Evolutionary conservation across 352 stramenopile species (phyloP), one percentile per base, ranked within the genome.

Genomic region (Pythium plurisporium): DNA sequence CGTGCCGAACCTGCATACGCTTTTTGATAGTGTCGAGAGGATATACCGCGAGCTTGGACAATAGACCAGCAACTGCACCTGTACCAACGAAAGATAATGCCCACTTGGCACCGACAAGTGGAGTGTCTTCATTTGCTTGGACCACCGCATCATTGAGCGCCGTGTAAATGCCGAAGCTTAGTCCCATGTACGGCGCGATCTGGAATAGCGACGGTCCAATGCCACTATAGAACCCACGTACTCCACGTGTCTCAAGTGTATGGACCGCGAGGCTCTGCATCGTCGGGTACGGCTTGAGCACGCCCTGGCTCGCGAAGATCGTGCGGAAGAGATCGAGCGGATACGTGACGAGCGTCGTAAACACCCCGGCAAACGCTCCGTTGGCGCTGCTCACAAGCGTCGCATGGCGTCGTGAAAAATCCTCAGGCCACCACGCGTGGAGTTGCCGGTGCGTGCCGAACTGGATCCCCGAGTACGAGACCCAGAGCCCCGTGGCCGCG

Each of bases 11-110:
- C 58, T 98, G 94, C 72, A 98, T 90, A 42, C 91, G 82, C 70
- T 97, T 97, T 76, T 98, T 98, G n/a, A 98, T 65, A 14, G 94
- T 98, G 74, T 98, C 94, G 10, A 98, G 61, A 3, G 94, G 94
- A 73, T 98, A 98, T 19, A 98, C 90, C 0, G 86, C 65, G 20
- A 98, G 72, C 67, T 98, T 98, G 23, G 87, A 96, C 17, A 95
- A 60, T 15, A 96, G 70, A 5, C 94, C 96, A 31, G 91, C 82
- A 34, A 93, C 80, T 34, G 87, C 89, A 26, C 96, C 96, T 11
- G 76, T 86, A 31, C 84, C 82, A 26, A 91, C 67, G 34, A 72
- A 79, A 11, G 82, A 87, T 20, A 94, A 40, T 26, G 64, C 56
- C 42, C 66, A 77, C 3, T 64, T 57, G 17, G 73, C n/a, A 5